Evolutionary conservation across 306 rosid species (phyloP).

Genomic region (Prinsepia uniflora): DNA sequence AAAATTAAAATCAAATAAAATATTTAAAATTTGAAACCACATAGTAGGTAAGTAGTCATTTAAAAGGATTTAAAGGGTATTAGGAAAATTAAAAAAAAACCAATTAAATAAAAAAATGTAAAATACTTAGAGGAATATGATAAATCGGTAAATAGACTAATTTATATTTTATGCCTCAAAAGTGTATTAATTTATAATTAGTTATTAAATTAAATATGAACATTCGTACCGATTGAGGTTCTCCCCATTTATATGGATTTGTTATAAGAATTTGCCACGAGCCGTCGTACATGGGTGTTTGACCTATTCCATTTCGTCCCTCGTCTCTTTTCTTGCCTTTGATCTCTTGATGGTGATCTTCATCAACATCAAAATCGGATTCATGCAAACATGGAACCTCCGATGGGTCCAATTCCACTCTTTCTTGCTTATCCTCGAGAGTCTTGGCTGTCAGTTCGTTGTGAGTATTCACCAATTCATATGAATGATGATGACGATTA

Average conservation of each 20-base stretch:
- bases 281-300: not conserved
- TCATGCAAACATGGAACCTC: slow-evolving; percentile 19
- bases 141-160: too few species aligned
- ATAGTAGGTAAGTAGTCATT: too few species aligned
- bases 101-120: too few species aligned
- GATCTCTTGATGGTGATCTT: slow-evolving; percentile 7
- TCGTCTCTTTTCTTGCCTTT: not conserved
- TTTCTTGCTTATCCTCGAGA: slow-evolving; percentile 20
- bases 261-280: not conserved
- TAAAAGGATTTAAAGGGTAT: too few species aligned
- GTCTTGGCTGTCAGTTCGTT: not conserved
- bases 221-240: not conserved
- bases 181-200: too few species aligned
- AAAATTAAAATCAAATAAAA: too few species aligned
- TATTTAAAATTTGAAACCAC: too few species aligned
- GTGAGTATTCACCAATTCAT: not conserved
- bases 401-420: slow-evolving; percentile 20
- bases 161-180: too few species aligned
- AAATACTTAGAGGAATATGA: too few species aligned
- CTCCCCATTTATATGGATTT: not conserved
- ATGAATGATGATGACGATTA: not conserved
- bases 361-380: slow-evolving; percentile 15
- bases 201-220: not conserved
- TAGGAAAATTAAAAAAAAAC: too few species aligned
- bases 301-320: not conserved